phyloP scores from a whole-genome alignment of 192 early-diverging fungal genomes.

The Gamsiella multidivaricata region DNA sequence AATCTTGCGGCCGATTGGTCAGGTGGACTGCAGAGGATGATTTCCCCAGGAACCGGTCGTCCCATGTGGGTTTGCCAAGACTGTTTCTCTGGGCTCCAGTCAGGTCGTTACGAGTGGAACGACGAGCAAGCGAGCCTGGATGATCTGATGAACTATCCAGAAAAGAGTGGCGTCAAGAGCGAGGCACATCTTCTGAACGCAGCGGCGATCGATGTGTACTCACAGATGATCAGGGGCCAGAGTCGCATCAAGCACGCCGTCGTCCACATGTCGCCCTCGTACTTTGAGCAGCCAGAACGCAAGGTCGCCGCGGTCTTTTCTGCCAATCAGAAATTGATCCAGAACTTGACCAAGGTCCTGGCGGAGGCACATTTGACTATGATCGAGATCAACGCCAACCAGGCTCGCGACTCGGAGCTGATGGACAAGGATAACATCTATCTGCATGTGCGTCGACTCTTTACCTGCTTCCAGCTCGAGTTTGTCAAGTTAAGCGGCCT shows the following conservation, averaged over 20 bases:
- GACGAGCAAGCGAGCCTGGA: constrained; percentile 41
- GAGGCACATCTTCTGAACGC: constrained; percentile 38
- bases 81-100: constrained; percentile 22
- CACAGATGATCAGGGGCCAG: constrained; percentile 23
- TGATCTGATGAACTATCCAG: constrained; percentile 36
- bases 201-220: constrained; percentile 26
- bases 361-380: constrained; percentile 38
- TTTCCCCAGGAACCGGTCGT: constrained; percentile 27
- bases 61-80: constrained; percentile 40
- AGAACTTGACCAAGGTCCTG: constrained; percentile 19
- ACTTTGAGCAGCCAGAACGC: constrained; percentile 37
- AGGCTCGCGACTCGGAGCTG: constrained; percentile 33
- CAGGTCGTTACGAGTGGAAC: constrained; percentile 22
- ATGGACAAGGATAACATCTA: constrained; percentile 53
- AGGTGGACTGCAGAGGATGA: constrained; percentile 32
- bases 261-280: constrained; percentile 14
- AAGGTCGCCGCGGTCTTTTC: constrained; percentile 18
- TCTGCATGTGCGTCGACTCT: constrained; percentile 38
- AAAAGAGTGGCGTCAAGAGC: constrained; percentile 31
- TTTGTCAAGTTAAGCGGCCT: constrained; percentile 35
- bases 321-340: constrained; percentile 30
- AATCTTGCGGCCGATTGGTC: constrained; percentile 27
- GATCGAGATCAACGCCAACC: constrained; percentile 46
- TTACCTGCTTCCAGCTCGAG: constrained; percentile 32
- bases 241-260: constrained; percentile 23